Evolutionary conservation across 1,284 basidiomycete genomes (phyloP), one percentile per base, ranked within the genome.

Genomic region (Ustanciosporium gigantosporum): DNA sequence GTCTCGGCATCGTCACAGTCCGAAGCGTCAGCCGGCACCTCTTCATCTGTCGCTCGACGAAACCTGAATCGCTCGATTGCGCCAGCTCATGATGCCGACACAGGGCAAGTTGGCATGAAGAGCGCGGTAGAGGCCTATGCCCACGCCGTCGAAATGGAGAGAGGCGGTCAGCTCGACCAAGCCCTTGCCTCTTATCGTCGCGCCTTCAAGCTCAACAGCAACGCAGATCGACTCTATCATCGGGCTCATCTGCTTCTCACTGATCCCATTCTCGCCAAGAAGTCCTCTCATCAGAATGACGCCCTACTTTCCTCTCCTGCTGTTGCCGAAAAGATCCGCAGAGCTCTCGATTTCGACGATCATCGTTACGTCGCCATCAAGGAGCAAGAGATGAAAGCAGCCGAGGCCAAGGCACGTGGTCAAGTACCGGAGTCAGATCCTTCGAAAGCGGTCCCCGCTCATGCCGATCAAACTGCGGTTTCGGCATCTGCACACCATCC

Each of bases 181-280:
- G 70, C 70, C 1, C 57, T 71, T 2, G 25, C 34, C 3, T 59
- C 55, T 7, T 73, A 73, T 27, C 64, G 69, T 21, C 50, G 53
- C 20, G 70, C 70, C 7, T 73, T 73, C 41, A 56, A 61, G 42
- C 62, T 72, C 32, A 56, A 73, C 47, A 43, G 45, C 17, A 43
- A 60, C 38, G 64, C 64, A 5, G 70, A 73, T 41, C 48, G 45
- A 3, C 57, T 73, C 29, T 73, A 69, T 36, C 62, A 73, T 25
- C 50, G 70, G 2, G 70, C 69, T 3, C 56, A 57, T 16, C 31
- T 56, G 14, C 50, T 69, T 9, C 53, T 73, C 35, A 52, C 52
- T n/a, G 50, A 55, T n/a, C 46, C 52, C 4, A 25, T 50, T 2
- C 37, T 56, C 25, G 49, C 52, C 11, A 55, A 57, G 13, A 27